Base-by-base conservation (phyloP, 495 filamentous ascomycete genomes). In the Lasiosphaeriaceae sp. region DNA sequence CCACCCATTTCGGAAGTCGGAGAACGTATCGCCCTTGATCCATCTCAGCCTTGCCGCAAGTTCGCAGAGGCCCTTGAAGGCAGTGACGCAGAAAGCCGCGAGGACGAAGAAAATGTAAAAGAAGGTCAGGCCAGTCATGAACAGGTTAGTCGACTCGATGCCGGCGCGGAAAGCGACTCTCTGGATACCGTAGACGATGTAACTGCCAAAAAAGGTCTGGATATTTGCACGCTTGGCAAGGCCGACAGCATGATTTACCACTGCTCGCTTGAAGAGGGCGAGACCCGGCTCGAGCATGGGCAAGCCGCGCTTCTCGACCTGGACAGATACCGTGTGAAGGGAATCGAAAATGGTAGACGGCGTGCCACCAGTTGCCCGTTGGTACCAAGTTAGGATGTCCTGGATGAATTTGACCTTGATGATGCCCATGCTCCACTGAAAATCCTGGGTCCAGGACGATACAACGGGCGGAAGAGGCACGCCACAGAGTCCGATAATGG, bases 381-480 rank as follows among this genome's bases (percentile, higher is more conserved):
- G 94, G 70, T 97, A 98, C 94, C 94, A 98, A 29, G 90, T 95
- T 52, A 90, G 85, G 58, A 97, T 90, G 29, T 78, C 75, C 69
- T 98, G 90, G 67, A 97, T 80, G 72, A 97, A 98, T 43, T 79
- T 77, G 55, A 98, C 81, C 51, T 82, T 82, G 66, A 98, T 96
- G 66, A 98, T 92, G 64, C 94, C 94, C 90, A 98, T 95, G 69
- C 86, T 93, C 94, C 94, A 98, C 71, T 93, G 87, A 77, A 97
- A 97, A 67, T 97, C 94, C 77, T 97, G 93, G 0, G 93, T 96
- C 94, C 94, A 98, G 0, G 93, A 80, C 65, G 88, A 82, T 44
- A 96, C 94, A 48, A 96, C 88, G 0, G 94, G 94, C 2, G 94
- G 94, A 50, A 96, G 83, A 22, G 80, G 79, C n/a, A 97, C 86